Base-by-base conservation (phyloP, 805 yeast genomes). In the Wickerhamomyces sydowiorum region DNA sequence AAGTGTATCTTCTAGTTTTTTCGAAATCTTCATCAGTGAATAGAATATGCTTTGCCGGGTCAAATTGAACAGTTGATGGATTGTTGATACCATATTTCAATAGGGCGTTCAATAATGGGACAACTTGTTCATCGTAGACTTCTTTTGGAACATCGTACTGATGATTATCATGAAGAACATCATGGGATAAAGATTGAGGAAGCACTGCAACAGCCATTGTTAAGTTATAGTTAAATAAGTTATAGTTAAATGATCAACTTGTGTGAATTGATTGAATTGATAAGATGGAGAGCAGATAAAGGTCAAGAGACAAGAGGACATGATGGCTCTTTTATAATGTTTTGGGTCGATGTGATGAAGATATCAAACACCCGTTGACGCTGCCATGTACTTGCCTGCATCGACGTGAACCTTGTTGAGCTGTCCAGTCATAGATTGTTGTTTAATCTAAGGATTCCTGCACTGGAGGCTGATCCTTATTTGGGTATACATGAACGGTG, bases 11-110 rank as follows among this genome's bases (percentile, higher is more conserved):
- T 43, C 65, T 59, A 19, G 70, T 67, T 23, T 54, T 58, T 10
- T 60, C 58, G 41, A 53, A 69, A 47, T 59, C 59, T 36, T 66
- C 68, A 40, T 65, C 66, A 24, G 63, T 64, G 51, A 62, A 65
- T 7, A 64, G 51, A 18, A 70, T 43, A 52, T 70, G 74, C 43
- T 52, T 59, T 12, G 49, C 44, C 1, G 72, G 66, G 46, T 70
- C 72, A 38, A 70, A 70, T 15, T 51, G 40, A n/a, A 61, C 46
- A 5, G 36, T 18, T 9, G 44, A 34, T 10, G 59, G 57, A 24
- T 53, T 57, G 8, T 44, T 32, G 27, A 62, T 57, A 32, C 62
- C 49, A 19, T 56, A 53, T 6, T 37, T 42, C 1, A 24, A 10
- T 20, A 46, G 22, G 14, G 37, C 37, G 2, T 41, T 36, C 7